These are phyloP conservation scores for Salmacisia buchloeana DNA, from an alignment of 1,284 basidiomycete species.

Conservation along the genomic window DNA sequence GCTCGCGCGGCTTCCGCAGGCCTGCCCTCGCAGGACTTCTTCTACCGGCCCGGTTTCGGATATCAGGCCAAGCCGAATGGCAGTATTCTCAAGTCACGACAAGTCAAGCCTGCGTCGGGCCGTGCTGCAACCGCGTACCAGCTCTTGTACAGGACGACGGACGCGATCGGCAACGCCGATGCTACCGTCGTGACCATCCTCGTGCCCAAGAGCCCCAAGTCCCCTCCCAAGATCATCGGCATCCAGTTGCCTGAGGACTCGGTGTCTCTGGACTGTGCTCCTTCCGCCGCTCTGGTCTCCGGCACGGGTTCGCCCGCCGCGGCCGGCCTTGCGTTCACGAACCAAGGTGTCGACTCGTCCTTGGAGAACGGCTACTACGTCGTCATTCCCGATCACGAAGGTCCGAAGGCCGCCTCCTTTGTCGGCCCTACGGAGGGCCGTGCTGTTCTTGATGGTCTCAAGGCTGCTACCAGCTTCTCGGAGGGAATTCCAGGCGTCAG, in stretches of 20 bases:
- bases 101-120: neutral
- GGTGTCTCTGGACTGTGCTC: slow-evolving; percentile 27
- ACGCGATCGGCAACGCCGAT: slow-evolving; percentile 6
- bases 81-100: neutral
- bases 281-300: slow-evolving; percentile 21
- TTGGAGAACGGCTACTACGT: slow-evolving; percentile 40
- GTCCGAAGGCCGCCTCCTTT: slow-evolving; percentile 24
- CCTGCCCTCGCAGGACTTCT: neutral
- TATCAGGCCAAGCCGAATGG: slow-evolving; percentile 4
- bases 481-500: slow-evolving; percentile 17
- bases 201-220: slow-evolving; percentile 26
- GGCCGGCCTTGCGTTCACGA: slow-evolving; percentile 16
- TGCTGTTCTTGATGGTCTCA: slow-evolving; percentile 33
- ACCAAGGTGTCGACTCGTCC: slow-evolving; percentile 28
- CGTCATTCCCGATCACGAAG: slow-evolving; percentile 38
- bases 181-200: slow-evolving; percentile 30
- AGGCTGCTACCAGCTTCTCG: slow-evolving; percentile 19
- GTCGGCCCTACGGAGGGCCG: slow-evolving; percentile 33
- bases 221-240: slow-evolving; percentile 29
- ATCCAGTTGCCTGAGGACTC: slow-evolving; percentile 33
- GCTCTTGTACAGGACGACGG: slow-evolving; percentile 30
- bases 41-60: too few relatives aligned
- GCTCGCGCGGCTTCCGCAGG: neutral
- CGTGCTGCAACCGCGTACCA: slow-evolving; percentile 17
- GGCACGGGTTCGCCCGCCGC: slow-evolving; percentile 19